Percentiles rank a stretch among this genome's conserved stretches.
Conservation (phyloP, 2,329 filamentous ascomycete species). For the Stachybotrys elegans region DNA sequence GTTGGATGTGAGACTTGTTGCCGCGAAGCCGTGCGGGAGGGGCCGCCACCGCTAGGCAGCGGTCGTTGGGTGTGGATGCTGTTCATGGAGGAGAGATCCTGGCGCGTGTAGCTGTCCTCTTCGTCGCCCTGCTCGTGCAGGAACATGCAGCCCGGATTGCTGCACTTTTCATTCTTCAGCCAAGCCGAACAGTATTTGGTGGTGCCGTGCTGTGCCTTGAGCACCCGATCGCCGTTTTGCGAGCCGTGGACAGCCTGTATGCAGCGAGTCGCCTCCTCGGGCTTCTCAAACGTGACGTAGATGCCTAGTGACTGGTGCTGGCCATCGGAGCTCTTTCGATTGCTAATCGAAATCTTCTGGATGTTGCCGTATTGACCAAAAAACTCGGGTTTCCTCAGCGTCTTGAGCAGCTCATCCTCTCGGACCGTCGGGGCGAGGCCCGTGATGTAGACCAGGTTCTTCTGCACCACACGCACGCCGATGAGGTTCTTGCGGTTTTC, state of each 20-base stretch:
- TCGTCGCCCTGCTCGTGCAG: slow-evolving; percentile 97
- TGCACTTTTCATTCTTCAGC: slow-evolving; percentile 88
- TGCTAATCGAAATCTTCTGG: slow-evolving; percentile 97
- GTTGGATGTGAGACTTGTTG: slow-evolving; percentile 38
- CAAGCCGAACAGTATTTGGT: slow-evolving; percentile 99
- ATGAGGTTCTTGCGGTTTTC: slow-evolving; percentile 94
- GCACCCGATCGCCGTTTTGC: slow-evolving; percentile 77
- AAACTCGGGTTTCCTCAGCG: slow-evolving; percentile 83
- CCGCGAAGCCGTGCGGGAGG: slow-evolving; percentile 49
- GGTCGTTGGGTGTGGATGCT: slow-evolving; percentile 76
- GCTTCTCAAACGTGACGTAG: slow-evolving; percentile 95
- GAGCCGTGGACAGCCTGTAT: slow-evolving; percentile 92
- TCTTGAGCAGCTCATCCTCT: slow-evolving; percentile 88
- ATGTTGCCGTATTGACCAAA: slow-evolving; percentile 99
- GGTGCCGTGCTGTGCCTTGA: slow-evolving; percentile 78
- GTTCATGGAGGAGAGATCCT: slow-evolving; percentile 93
- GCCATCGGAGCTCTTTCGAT: slow-evolving; percentile 71
- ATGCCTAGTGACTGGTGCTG: slow-evolving; percentile 88
- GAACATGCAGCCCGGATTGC: slow-evolving; percentile 97
- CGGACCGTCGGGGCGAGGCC: slow-evolving; percentile 86
- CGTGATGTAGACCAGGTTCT: slow-evolving; percentile 97
- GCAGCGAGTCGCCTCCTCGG: slow-evolving; percentile 83
- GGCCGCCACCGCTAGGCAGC: slow-evolving; percentile 46
- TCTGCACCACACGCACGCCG: slow-evolving; percentile 92
- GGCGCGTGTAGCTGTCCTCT: slow-evolving; percentile 90